A percentile compares a stretch with the other conserved stretches of the same genome.
Conservation (phyloP, 257 asterid genomes). For the Rubia yunnanensis region DNA sequence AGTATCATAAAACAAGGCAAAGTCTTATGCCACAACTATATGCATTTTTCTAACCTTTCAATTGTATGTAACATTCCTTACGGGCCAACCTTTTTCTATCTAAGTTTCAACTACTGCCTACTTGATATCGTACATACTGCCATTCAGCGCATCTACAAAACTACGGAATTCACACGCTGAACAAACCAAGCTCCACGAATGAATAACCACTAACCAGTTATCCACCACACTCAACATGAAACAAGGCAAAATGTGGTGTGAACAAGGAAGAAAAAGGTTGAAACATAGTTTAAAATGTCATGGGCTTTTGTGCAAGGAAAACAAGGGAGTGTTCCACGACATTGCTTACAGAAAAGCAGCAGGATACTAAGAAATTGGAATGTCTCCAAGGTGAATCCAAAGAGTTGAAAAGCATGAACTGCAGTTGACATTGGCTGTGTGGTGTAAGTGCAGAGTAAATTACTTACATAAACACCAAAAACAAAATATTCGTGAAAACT, state of each 20-base stretch:
- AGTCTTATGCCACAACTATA: neutral
- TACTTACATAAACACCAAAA: too few species aligned
- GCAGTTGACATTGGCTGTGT: constrained; percentile 3
- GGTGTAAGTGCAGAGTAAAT: constrained; percentile 16
- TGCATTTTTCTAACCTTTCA: neutral
- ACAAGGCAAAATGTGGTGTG: too few species aligned
- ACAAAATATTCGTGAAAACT: too few species aligned
- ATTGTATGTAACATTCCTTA: neutral
- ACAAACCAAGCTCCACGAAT: neutral
- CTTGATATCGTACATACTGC: neutral
- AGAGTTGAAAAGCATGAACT: neutral
- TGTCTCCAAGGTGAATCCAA: neutral
- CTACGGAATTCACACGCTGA: neutral
- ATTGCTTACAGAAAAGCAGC: neutral
- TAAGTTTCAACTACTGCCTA: neutral
- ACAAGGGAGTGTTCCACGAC: too few species aligned
- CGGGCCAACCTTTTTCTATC: neutral
- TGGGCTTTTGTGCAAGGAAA: too few species aligned
- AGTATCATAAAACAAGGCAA: neutral
- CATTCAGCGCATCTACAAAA: too few species aligned
- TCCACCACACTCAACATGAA: too few species aligned
- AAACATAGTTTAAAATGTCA: too few species aligned
- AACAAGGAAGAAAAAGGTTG: too few species aligned
- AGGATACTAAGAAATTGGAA: neutral
- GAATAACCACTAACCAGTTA: too few species aligned